Base-by-base conservation (phyloP, 2,329 filamentous ascomycete species). In the Xenosphaeropsis pyriputrescens region DNA sequence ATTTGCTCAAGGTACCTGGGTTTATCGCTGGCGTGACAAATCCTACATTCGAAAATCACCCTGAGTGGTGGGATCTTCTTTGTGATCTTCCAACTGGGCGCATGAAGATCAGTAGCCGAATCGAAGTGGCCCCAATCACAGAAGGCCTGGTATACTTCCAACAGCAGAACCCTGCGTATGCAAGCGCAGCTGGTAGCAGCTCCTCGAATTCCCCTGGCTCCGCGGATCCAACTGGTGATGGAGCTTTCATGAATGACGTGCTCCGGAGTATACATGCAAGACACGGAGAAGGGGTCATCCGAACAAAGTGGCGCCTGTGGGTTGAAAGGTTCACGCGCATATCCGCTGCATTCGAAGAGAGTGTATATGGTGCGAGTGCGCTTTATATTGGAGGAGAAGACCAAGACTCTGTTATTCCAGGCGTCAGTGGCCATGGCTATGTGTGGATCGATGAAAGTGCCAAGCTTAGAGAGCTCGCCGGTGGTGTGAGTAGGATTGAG, bases 1-100 rank as follows among this genome's bases (percentile, higher is more conserved):
- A 96, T 55, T 70, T 98, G 9, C 70, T 98, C 35, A 89, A 93
- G 50, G 91, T 98, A 0, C 89, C 91, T 6, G 91, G 91, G 2
- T 98, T 98, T 59, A 94, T 98, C 50, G 91, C 91, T 2, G 91
- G 91, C 40, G 91, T 98, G 31, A 98, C 89, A 1, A 98, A 98
- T 54, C 91, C 91, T 5, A 89, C 86, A 0, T 98, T 98, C 56
- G 86, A 89, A 43, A 76, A 86, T 52, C 89, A 96, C 52, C 84
- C 83, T 0, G 88, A 95, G 55, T 98, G 91, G 91, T 98, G 91
- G 91, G 91, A 98, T 58, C 62, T 98, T 8, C 68, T 98, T 11
- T 98, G 91, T 57, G 91, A 98, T 57, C 66, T 98, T 32, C 82
- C 88, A 0, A 89, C 79, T 2, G 91, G 91, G 8, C 78, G 88